These are phyloP conservation scores for Anisodus tanguticus DNA, from an alignment of 257 asterid species.

Conservation along the genomic window DNA sequence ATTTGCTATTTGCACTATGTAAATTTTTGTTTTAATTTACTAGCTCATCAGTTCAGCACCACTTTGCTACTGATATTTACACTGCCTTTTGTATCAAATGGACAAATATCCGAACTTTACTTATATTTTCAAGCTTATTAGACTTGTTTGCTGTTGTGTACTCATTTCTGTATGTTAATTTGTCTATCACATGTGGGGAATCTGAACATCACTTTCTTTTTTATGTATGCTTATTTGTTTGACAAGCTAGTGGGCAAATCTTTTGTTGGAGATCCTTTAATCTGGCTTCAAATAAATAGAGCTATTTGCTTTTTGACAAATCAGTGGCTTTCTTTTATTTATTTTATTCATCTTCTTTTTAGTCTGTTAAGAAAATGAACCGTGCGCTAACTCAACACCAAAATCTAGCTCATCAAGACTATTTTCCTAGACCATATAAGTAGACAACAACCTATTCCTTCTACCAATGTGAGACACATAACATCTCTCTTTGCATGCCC, in stretches of 20 bases:
- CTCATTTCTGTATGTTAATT: neutral
- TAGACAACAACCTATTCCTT: neutral
- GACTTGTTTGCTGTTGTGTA: neutral
- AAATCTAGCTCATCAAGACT: neutral
- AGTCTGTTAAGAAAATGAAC: neutral
- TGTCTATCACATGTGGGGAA: constrained; percentile 1
- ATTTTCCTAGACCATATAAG: neutral
- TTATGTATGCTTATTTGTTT: neutral
- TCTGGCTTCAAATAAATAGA: constrained; percentile 9
- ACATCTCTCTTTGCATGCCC: neutral
- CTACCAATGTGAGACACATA: neutral
- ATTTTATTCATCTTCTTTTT: neutral
- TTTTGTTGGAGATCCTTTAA: neutral
- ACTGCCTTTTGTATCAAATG: neutral
- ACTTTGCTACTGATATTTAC: neutral
- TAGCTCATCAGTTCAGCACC: neutral
- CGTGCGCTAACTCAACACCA: neutral
- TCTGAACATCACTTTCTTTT: neutral
- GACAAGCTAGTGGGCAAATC: neutral
- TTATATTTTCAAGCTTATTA: neutral
- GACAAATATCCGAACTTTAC: neutral
- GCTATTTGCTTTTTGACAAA: neutral
- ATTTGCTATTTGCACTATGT: neutral
- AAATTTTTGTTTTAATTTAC: neutral
- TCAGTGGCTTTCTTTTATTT: neutral